A percentile compares a stretch with the other conserved stretches of the same genome.
Evolutionary conservation across 176 grass and related monocot species (phyloP).

Genomic region (Cenchrus purpureus): DNA sequence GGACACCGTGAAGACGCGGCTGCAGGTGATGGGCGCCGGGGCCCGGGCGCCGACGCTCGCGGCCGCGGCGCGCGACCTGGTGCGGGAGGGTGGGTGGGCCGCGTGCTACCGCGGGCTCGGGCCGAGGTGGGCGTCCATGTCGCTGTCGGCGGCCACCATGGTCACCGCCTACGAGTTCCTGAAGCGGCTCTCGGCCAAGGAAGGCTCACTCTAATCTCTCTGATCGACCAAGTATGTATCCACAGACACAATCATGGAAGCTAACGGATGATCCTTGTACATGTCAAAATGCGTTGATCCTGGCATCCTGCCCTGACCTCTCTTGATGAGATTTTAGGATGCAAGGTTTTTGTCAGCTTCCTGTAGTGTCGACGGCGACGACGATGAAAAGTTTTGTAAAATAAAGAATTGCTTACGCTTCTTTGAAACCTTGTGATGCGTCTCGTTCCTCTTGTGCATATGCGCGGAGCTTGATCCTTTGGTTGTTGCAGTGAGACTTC

Average conservation of each 20-base stretch:
- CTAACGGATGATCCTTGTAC: constrained; percentile 25
- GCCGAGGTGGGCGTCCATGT: constrained; percentile 83
- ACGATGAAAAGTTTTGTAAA: constrained; percentile 24
- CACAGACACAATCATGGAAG: constrained; percentile 1
- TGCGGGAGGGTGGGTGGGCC: constrained; percentile 76
- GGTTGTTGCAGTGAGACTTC: not conserved
- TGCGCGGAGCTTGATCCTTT: not conserved
- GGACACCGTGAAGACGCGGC: constrained; percentile 91
- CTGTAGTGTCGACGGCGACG: not conserved
- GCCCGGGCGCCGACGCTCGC: constrained; percentile 43
- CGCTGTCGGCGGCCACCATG: constrained; percentile 80
- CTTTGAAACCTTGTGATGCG: not conserved
- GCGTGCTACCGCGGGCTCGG: constrained; percentile 80
- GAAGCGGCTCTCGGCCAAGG: constrained; percentile 76
- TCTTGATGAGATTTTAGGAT: not conserved
- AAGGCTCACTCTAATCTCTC: constrained; percentile 34
- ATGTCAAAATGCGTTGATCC: not conserved
- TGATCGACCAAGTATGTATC: constrained; percentile 1
- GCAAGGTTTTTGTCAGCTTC: not conserved
- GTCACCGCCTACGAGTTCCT: constrained; percentile 78
- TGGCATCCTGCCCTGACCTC: not conserved
- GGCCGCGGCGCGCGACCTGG: constrained; percentile 59
- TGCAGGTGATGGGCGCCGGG: constrained; percentile 84
- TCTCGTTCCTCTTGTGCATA: not conserved
- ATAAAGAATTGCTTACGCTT: not conserved